Base-by-base conservation (phyloP, 1,139 yeast genomes). In the Lodderomyces pseudojiufengensis region DNA sequence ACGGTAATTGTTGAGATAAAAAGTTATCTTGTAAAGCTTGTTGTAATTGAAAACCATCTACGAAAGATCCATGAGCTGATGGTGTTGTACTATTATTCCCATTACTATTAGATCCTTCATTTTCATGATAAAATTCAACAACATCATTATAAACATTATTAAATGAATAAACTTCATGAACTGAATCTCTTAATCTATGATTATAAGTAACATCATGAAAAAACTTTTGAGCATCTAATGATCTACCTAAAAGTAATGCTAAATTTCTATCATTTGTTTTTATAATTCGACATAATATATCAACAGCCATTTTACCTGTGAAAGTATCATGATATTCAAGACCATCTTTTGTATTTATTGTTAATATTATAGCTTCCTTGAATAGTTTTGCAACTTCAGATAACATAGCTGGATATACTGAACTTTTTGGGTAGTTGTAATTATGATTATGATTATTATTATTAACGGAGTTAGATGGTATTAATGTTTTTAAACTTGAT, bases 191-290 rank as follows among this genome's bases (percentile, higher is more conserved):
- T 38, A 92, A 69, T 36, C 97, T 70, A 56, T 90, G 97, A 50
- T 88, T 95, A 59, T 92, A 92, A 0, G 97, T 86, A 20, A 90
- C 97, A 61, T 92, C 98, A 54, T 88, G 96, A 59, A 92, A 88
- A 41, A 87, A 78, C 59, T 86, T 86, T 51, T 92, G 97, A 1
- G 97, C 95, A 61, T 92, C 98, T 42, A 92, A 67, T 0, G 97
- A 84, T 45, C 99, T 73, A 15, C 98, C 98, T 35, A 94, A 65
- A 32, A 92, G 64, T 33, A 92, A 64, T 0, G 97, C 97, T 53
- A 92, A 65, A 50, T 88, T 90, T 43, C 99, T 72, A 57, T 92
- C 98, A 11, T 88, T 84, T 3, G 97, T 90, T 47, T 95, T 72
- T 38, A 92, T 82, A 40, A 92, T 83, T 38, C 84, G 73, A 42